Evolutionary conservation across 1,139 yeast genomes (phyloP).

Genomic region (Blastobotrys elegans): DNA sequence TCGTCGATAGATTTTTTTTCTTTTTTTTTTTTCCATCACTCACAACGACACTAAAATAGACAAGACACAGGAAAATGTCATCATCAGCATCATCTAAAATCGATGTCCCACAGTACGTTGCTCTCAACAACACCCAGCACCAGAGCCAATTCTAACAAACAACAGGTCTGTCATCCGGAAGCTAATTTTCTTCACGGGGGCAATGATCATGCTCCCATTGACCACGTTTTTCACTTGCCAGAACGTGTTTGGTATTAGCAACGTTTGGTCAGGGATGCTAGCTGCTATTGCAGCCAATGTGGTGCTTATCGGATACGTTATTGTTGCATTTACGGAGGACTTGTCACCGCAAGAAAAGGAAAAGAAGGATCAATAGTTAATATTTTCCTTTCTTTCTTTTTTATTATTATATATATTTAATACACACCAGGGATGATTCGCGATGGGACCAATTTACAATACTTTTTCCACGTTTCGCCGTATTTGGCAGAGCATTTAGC

Average conservation of each 20-base stretch:
- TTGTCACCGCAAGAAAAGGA: constrained; percentile 33
- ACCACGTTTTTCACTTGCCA: constrained; percentile 65
- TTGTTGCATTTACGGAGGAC: constrained; percentile 84
- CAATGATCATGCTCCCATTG: constrained; percentile 81
- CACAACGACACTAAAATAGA: neutral
- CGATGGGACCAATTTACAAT: constrained; percentile 75
- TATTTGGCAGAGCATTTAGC: constrained; percentile 84
- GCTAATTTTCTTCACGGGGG: constrained; percentile 78
- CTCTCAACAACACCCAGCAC: no score
- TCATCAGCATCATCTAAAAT: neutral
- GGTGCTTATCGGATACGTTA: constrained; percentile 78
- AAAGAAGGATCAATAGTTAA: constrained; percentile 25
- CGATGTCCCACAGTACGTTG: constrained; percentile 21
- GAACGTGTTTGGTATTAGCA: constrained; percentile 41
- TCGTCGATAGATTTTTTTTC: neutral
- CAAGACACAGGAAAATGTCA: neutral
- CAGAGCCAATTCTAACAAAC: no score
- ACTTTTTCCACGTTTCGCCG: constrained; percentile 79
- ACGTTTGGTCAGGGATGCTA: constrained; percentile 78
- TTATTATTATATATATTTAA: constrained; percentile 30
- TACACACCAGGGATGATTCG: constrained; percentile 86
- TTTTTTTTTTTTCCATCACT: neutral
- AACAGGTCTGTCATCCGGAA: constrained; percentile 55
- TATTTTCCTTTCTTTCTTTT: neutral
- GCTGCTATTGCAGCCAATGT: constrained; percentile 87